A percentile compares a stretch with the other conserved stretches of the same genome.
Conservation (phyloP, 1,139 yeast species). For the Arxiozyma telluris region DNA sequence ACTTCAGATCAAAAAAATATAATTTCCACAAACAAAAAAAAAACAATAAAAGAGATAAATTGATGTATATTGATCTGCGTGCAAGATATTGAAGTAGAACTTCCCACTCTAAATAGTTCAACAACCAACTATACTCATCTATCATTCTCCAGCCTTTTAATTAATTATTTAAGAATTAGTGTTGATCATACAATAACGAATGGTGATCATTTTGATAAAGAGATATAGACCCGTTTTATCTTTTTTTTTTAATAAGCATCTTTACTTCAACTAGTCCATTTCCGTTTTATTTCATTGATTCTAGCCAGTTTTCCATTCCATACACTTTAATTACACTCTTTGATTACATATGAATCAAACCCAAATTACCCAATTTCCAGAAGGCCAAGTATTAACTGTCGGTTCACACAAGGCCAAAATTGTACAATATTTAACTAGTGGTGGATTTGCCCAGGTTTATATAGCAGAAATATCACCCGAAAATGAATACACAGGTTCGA, state of each 20-base stretch:
- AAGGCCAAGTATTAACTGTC: slow-evolving; percentile 24
- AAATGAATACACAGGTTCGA: slow-evolving; percentile 23
- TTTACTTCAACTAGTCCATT: neutral
- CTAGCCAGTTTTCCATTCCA: neutral
- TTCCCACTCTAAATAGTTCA: too few relatives aligned
- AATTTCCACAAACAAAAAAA: too few relatives aligned
- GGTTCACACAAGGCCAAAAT: slow-evolving; percentile 31
- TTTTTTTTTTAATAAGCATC: too few relatives aligned
- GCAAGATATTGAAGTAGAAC: too few relatives aligned
- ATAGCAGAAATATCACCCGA: slow-evolving; percentile 42
- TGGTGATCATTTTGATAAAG: neutral
- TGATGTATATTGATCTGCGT: too few relatives aligned
- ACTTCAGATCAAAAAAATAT: too few relatives aligned
- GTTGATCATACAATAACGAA: neutral
- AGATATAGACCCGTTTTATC: neutral
- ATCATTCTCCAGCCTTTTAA: neutral
- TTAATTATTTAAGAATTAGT: too few relatives aligned
- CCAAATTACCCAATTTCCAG: slow-evolving; percentile 9
- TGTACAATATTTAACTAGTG: slow-evolving; percentile 29
- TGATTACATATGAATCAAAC: slow-evolving; percentile 3
- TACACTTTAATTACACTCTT: neutral
- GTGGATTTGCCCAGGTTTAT: slow-evolving; percentile 55
- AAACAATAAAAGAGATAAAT: too few relatives aligned
- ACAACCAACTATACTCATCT: neutral
- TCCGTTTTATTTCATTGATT: neutral